Conservation (phyloP, 495 filamentous ascomycete species). For the Trichoderma virens region DNA sequence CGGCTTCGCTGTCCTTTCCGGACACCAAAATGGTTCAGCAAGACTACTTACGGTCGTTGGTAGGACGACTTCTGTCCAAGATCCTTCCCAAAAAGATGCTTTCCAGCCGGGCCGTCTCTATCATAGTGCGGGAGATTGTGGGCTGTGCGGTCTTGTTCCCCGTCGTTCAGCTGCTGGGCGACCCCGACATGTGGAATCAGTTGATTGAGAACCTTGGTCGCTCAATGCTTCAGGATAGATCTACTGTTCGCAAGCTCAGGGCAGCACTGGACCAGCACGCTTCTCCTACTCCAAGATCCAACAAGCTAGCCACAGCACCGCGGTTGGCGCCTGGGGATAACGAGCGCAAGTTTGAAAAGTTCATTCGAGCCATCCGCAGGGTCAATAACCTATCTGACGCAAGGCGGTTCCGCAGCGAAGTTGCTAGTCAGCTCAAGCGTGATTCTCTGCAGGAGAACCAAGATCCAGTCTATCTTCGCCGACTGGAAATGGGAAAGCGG, state of each 20-base stretch:
- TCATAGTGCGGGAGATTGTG: slow-evolving; percentile 78
- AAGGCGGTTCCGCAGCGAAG: slow-evolving; percentile 79
- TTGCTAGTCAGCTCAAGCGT: slow-evolving; percentile 84
- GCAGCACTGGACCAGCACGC: slow-evolving; percentile 94
- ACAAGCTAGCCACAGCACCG: slow-evolving; percentile 55
- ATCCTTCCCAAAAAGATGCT: slow-evolving; percentile 67
- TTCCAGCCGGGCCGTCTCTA: slow-evolving; percentile 68
- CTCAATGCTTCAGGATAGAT: slow-evolving; percentile 86
- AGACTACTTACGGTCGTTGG: slow-evolving; percentile 69
- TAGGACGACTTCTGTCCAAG: slow-evolving; percentile 61
- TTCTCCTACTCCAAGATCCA: slow-evolving; percentile 65
- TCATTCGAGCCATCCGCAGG: slow-evolving; percentile 81
- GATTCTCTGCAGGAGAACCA: slow-evolving; percentile 71
- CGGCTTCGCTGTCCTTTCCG: slow-evolving; percentile 71
- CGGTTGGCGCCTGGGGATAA: slow-evolving; percentile 57
- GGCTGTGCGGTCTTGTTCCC: slow-evolving; percentile 69
- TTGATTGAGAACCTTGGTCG: slow-evolving; percentile 83
- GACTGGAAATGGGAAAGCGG: slow-evolving; percentile 84
- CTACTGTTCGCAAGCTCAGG: slow-evolving; percentile 86
- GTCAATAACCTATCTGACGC: slow-evolving; percentile 92
- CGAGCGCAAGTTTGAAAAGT: slow-evolving; percentile 89
- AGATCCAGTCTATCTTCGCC: slow-evolving; percentile 77
- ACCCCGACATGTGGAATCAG: slow-evolving; percentile 97
- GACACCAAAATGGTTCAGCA: slow-evolving; percentile 79
- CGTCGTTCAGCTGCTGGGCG: slow-evolving; percentile 61